Evolutionary conservation across 306 rosid genomes (phyloP), one percentile per base, ranked within the genome.

Genomic region (Senna siamea): DNA sequence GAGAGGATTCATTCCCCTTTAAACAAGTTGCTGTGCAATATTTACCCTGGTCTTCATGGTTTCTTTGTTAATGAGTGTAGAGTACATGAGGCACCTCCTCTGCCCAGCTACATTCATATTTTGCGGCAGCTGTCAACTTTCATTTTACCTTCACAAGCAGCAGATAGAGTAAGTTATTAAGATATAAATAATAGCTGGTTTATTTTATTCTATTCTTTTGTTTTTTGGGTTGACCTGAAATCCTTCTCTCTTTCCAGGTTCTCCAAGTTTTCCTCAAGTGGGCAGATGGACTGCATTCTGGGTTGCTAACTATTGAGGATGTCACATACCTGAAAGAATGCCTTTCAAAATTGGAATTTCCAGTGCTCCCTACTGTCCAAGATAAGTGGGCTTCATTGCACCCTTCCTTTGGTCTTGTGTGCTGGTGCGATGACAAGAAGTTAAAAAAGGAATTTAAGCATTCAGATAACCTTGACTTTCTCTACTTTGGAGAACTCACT

Each of bases 311-410:
- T 75, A 54, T 75, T 44, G 96, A 85, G 55, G 94, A 88, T 69
- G 75, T 84, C 74, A 62, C 40, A 35, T 86, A 81, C 81, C 72
- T 93, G 80, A 91, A 88, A 83, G 91, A 89, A 28, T 85, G 87
- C 72, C 90, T 93, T 50, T 56, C 59, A 51, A 87, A 75, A 76
- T 57, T 78, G 58, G 90, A 93, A 73, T 87, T 69, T 76, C 67
- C 74, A 3, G 88, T 93, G 80, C 98, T 93, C 82, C 98, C 98
- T 32, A 89, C 98, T 50, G 81, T 79, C 65, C 96, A 86, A 72
- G 96, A 93, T 82, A 91, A 74, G 82, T 93, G 98, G 98, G 97
- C 87, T 58, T 93, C 98, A 17, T 81, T 93, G 70, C 96, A 91
- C 79, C 90, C 92, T 79, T 89, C 89, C 53, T 86, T 83, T 72